Evolutionary conservation across 345 rosid genomes (phyloP).

Genomic region (Carallia pectinifolia): DNA sequence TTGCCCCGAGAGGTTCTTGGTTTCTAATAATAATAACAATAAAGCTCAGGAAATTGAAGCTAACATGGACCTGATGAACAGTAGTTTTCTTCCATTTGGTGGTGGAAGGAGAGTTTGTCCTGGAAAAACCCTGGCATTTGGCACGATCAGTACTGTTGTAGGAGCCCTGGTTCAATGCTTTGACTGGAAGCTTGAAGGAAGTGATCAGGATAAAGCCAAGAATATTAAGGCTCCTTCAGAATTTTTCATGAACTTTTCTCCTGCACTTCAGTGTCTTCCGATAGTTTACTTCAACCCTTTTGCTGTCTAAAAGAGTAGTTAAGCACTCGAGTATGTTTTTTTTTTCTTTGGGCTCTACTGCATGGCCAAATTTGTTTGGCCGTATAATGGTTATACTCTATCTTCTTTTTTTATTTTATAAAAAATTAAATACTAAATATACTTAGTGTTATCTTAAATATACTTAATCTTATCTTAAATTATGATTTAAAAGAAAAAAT

Average conservation of each 20-base stretch:
- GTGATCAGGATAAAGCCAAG: background rate
- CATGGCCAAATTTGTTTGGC: too few relatives aligned
- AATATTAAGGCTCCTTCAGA: conserved; percentile 1
- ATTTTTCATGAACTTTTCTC: background rate
- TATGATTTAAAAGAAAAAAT: too few relatives aligned
- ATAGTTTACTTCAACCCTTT: background rate
- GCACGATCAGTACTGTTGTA: background rate
- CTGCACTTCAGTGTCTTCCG: conserved; percentile 1
- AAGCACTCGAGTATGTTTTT: too few relatives aligned
- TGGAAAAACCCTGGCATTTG: background rate
- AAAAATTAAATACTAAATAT: too few relatives aligned
- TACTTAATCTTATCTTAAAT: too few relatives aligned
- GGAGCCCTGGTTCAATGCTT: conserved; percentile 16
- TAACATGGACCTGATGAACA: background rate
- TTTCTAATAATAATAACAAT: background rate
- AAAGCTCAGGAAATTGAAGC: background rate
- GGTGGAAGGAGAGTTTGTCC: conserved; percentile 23
- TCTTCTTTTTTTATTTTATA: too few relatives aligned
- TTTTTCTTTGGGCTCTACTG: too few relatives aligned
- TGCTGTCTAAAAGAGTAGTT: background rate
- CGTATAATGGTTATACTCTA: too few relatives aligned
- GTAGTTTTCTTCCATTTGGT: conserved; percentile 13
- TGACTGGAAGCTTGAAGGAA: conserved; percentile 9
- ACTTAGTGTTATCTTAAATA: too few relatives aligned
- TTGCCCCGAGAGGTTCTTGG: conserved; percentile 19